Evolutionary conservation across 352 stramenopile species (phyloP), one percentile per base, ranked within the genome.

Genomic region (Globisporangium middletonii): DNA sequence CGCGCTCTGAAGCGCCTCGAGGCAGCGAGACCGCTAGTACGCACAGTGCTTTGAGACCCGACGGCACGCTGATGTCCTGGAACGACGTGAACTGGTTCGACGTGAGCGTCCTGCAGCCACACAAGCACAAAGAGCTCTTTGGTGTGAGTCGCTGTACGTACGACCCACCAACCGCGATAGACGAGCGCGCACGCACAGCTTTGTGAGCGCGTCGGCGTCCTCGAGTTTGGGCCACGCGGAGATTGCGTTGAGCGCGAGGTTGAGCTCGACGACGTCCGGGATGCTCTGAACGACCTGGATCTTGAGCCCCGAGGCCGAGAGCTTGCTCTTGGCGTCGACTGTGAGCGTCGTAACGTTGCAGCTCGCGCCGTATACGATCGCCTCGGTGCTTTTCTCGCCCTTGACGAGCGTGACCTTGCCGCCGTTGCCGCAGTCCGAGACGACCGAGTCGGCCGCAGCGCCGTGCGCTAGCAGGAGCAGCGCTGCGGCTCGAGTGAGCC

Each of bases 201-300:
- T 76, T 27, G 60, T 67, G 28, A 85, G 62, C 43, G 42, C 54
- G 11, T 64, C 71, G 16, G 68, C 28, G 35, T 71, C 59, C 0
- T 60, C 44, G 6, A 85, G 47, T 3, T 60, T 56, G 15, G 56
- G 56, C 6, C 83, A 46, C 8, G 70, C 67, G 35, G 75, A 64
- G 35, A 84, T 71, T 53, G 77, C 81, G 60, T 84, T 84, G n/a
- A 76, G 61, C 33, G 73, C 73, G 28, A 84, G 65, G 49, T 72
- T 83, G 67, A 87, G 67, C 49, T 65, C 73, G 38, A 71, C 63
- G 43, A 77, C 59, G 53, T 85, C 55, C 4, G 80, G 77, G 15
- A 70, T 60, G 55, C 75, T 86, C 23, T 70, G 50, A 12, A 90
- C 68, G 46, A 67, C 51, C 59, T 83, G 18, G 62, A 90, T 87